Conservation (phyloP, 2,329 filamentous ascomycete genomes). For the Verticillium nubilum region DNA sequence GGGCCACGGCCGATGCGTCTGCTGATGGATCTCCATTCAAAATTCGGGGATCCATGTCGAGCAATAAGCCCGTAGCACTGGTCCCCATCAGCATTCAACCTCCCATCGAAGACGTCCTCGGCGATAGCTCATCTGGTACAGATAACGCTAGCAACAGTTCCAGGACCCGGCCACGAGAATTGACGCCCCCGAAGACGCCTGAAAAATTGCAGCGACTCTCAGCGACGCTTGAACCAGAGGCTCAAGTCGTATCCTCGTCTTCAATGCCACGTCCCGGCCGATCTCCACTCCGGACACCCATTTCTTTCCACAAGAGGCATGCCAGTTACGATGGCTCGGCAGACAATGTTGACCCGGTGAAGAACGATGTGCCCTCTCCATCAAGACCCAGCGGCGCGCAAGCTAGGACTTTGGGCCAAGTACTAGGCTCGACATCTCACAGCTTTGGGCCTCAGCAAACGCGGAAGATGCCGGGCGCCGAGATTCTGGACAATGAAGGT, state of each 20-base stretch:
- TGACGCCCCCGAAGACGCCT: not conserved
- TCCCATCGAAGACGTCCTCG: slow-evolving; percentile 1
- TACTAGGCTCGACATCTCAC: not conserved
- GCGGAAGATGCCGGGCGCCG: not conserved
- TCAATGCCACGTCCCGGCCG: not conserved
- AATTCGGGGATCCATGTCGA: not conserved
- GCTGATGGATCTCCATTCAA: not conserved
- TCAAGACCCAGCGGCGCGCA: not conserved
- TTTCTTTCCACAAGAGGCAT: not conserved
- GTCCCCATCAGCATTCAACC: slow-evolving; percentile 6
- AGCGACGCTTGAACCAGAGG: not conserved
- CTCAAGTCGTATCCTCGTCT: not conserved
- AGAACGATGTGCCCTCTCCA: slow-evolving; percentile 1
- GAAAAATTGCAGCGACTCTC: not conserved
- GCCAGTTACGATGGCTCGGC: not conserved
- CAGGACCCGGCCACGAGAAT: not conserved
- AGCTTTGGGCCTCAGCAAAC: slow-evolving; percentile 2
- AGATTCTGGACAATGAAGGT: slow-evolving; percentile 2
- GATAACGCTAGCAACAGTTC: not conserved
- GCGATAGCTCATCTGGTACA: not conserved
- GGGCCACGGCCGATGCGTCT: not conserved
- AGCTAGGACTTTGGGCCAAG: not conserved
- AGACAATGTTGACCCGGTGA: slow-evolving; percentile 1
- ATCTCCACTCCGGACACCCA: not conserved
- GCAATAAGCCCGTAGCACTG: not conserved